Percentiles rank a stretch among this genome's conserved stretches.
Evolutionary conservation across 805 yeast species (phyloP).

Genomic region (Zygotorulaspora chibaensis): DNA sequence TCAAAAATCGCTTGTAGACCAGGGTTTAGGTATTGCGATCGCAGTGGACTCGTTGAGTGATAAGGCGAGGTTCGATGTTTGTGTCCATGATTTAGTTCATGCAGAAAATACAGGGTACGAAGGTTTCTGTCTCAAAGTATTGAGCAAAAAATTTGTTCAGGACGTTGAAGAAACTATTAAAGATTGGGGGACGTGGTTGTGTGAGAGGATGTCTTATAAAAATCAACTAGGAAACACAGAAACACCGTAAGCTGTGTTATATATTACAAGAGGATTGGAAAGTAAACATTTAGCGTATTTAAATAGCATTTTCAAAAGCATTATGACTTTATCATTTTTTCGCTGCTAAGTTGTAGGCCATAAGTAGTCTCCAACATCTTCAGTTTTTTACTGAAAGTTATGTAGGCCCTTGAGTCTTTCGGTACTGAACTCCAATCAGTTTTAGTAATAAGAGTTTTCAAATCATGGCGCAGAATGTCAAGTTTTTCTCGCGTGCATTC

Average conservation of each 20-base stretch:
- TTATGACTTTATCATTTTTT: not conserved
- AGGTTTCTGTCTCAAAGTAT: constrained; percentile 18
- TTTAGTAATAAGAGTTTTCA: constrained; percentile 13
- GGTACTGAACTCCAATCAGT: constrained; percentile 23
- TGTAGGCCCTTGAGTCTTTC: constrained; percentile 13
- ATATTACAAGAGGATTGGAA: not conserved
- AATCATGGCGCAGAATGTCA: constrained; percentile 11
- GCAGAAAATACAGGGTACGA: constrained; percentile 19
- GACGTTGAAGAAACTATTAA: constrained; percentile 16
- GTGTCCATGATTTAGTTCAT: constrained; percentile 14
- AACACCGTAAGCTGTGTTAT: not conserved
- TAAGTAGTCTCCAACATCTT: not conserved
- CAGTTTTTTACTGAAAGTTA: constrained; percentile 4
- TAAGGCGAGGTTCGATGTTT: constrained; percentile 19
- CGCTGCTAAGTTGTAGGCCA: not conserved
- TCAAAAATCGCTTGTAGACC: constrained; percentile 14
- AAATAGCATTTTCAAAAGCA: not conserved
- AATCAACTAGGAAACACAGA: constrained; percentile 4
- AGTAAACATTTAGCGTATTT: not conserved
- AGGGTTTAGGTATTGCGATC: constrained; percentile 15
- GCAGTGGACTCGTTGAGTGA: constrained; percentile 16
- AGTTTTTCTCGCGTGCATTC: constrained; percentile 17
- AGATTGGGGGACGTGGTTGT: constrained; percentile 20
- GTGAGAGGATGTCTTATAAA: constrained; percentile 10
- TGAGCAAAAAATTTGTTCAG: constrained; percentile 11